phyloP scores from a whole-genome alignment of 305 asterid genomes.

The Stenogyne calaminthoides region DNA sequence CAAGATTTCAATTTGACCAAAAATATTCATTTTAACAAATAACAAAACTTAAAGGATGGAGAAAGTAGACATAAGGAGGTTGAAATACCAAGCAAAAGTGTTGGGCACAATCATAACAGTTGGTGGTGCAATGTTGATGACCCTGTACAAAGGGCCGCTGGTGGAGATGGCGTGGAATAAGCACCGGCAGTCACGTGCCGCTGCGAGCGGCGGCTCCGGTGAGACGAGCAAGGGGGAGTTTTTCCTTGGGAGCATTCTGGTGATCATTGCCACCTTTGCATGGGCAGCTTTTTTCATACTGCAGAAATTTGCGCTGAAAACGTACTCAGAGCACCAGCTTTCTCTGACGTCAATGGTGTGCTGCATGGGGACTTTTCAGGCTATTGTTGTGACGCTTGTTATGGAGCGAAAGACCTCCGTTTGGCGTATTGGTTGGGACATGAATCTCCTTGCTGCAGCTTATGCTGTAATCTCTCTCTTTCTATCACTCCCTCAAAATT shows the following conservation, averaged over 20 bases:
- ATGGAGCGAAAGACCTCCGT: constrained; percentile 62
- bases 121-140: constrained; percentile 96
- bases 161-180: constrained; percentile 54
- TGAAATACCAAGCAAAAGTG: constrained; percentile 83
- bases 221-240: constrained; percentile 51
- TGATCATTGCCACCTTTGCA: constrained; percentile 82
- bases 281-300: constrained; percentile 96
- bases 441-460: constrained; percentile 84
- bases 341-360: constrained; percentile 69
- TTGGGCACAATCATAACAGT: constrained; percentile 77
- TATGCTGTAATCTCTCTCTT: constrained; percentile 52
- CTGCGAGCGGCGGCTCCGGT: constrained; percentile 37
- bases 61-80: constrained; percentile 58
- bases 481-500: background rate
- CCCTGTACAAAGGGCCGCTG: constrained; percentile 80
- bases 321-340: constrained; percentile 51
- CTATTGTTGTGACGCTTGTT: constrained; percentile 67
- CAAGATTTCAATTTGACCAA: too few species aligned
- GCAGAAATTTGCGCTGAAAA: constrained; percentile 57
- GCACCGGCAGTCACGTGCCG: background rate
- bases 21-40: too few species aligned
- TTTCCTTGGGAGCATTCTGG: constrained; percentile 75
- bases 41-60: constrained; percentile 97
- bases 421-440: constrained; percentile 79
- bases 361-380: constrained; percentile 73